Base-by-base conservation (phyloP, 768 basidiomycete genomes). In the Coprinopsis sp. region DNA sequence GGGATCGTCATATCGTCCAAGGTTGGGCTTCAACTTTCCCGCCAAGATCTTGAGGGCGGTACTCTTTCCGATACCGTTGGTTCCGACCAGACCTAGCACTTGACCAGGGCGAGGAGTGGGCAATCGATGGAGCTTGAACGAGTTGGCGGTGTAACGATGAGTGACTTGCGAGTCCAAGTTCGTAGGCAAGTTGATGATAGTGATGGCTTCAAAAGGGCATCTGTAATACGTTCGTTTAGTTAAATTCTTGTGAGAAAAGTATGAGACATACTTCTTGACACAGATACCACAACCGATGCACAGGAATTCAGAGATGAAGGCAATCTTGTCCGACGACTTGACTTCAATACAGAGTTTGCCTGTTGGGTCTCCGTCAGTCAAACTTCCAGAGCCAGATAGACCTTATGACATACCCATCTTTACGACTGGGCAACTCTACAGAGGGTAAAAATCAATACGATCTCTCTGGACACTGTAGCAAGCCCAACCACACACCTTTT, bases 241-340 rank as follows among this genome's bases (percentile, higher is more conserved):
- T 24, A 43, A 31, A 22, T 18, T 3, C 13, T 18, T 37, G 24
- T 6, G 12, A 33, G 27, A 23, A 1, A 34, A 13, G 10, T 28
- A 23, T 46, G 21, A 44, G 25, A 70, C 86, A 63, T 60, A 96
- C 95, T 97, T 99, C 72, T 98, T 97, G 27, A 97, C 94, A 64
- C 96, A 99, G 60, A 99, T 98, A 88, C 96, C 96, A 67, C 96
- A 99, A 58, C 96, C 96, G 51, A 99, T 99, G 64, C 96, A 99
- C 46, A 99, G 75, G 64, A 95, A 93, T 65, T 99, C 96, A 22
- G 96, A 98, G 69, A 99, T 89, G 78, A 94, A 97, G 1, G 96
- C 87, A 67, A 98, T 96, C 75, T 97, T 97, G 71, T 96, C 94
- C 6, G 83, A 79, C 12, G 95, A 64, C 65, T 92, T 94, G 54